phyloP scores from a whole-genome alignment of 768 basidiomycete species.

The Kwoniella newhampshirensis region DNA sequence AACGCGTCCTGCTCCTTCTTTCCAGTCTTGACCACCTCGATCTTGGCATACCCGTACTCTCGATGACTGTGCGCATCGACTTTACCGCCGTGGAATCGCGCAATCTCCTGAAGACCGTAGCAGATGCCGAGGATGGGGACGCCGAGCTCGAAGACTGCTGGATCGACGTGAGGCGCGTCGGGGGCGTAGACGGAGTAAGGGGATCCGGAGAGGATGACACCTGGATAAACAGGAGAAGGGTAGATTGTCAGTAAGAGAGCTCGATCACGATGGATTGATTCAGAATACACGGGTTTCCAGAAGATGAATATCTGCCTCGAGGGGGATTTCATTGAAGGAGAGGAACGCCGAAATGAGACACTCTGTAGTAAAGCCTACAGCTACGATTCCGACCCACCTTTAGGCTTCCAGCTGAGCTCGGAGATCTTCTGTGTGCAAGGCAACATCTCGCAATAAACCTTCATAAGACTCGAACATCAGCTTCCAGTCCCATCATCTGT shows the following conservation, averaged over 20 bases:
- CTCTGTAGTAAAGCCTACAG: too few relatives aligned
- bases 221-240: conserved; percentile 54
- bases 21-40: conserved; percentile 69
- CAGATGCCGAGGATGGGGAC: conserved; percentile 95
- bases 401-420: conserved; percentile 88
- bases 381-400: conserved; percentile 69
- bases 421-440: conserved; percentile 89
- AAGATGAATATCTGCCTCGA: too few relatives aligned
- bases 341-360: too few relatives aligned
- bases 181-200: conserved; percentile 96
- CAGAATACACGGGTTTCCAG: too few relatives aligned
- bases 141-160: conserved; percentile 74
- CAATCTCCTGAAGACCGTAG: conserved; percentile 95
- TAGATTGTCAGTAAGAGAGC: too few relatives aligned
- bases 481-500: too few relatives aligned
- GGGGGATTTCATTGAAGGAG: too few relatives aligned
- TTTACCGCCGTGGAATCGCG: conserved; percentile 78
- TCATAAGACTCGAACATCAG: too few relatives aligned
- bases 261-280: too few relatives aligned
- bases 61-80: conserved; percentile 85
- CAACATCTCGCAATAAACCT: conserved; percentile 86
- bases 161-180: conserved; percentile 91
- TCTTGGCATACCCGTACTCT: conserved; percentile 89
- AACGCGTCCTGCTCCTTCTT: conserved; percentile 65
- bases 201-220: conserved; percentile 94